Percentiles rank a stretch among this genome's conserved stretches.
These are phyloP conservation scores for Panicum virgatum DNA, from an alignment of 202 grass and related monocot species.

Conservation along the genomic window DNA sequence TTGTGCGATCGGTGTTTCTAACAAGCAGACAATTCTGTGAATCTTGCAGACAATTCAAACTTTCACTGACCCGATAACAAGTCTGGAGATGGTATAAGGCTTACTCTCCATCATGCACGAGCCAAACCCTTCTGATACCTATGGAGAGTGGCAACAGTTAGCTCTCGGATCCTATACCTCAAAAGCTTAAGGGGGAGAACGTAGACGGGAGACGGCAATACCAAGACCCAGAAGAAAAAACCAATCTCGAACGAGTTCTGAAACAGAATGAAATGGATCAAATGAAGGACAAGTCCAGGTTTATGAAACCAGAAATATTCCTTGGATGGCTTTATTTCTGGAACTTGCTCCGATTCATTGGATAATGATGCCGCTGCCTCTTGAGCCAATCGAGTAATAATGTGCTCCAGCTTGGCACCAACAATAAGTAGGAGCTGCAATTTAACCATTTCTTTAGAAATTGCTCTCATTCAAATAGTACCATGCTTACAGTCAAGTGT, in stretches of 20 bases:
- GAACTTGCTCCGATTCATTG: not conserved
- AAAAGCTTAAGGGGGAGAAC: not conserved
- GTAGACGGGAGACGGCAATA: slow-evolving; percentile 37
- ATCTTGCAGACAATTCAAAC: not conserved
- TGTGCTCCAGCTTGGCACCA: slow-evolving; percentile 88
- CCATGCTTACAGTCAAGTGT: not conserved
- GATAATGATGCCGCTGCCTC: slow-evolving; percentile 40
- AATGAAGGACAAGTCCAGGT: slow-evolving; percentile 64
- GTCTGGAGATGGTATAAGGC: slow-evolving; percentile 69
- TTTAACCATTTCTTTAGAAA: slow-evolving; percentile 30
- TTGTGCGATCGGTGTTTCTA: no score
- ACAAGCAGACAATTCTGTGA: not conserved
- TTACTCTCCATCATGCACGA: slow-evolving; percentile 90
- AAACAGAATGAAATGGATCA: slow-evolving; percentile 97
- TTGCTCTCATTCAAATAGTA: not conserved
- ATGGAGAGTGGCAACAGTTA: slow-evolving; percentile 1
- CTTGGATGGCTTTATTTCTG: slow-evolving; percentile 62
- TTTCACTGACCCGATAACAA: slow-evolving; percentile 74
- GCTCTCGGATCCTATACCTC: not conserved
- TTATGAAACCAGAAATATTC: slow-evolving; percentile 88
- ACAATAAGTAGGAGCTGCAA: slow-evolving; percentile 81
- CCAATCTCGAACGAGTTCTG: slow-evolving; percentile 98
- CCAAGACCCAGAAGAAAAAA: slow-evolving; percentile 97
- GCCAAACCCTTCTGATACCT: slow-evolving; percentile 85
- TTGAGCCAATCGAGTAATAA: slow-evolving; percentile 80